Base-by-base conservation (phyloP, 495 filamentous ascomycete genomes). In the Xylaria intraflava region DNA sequence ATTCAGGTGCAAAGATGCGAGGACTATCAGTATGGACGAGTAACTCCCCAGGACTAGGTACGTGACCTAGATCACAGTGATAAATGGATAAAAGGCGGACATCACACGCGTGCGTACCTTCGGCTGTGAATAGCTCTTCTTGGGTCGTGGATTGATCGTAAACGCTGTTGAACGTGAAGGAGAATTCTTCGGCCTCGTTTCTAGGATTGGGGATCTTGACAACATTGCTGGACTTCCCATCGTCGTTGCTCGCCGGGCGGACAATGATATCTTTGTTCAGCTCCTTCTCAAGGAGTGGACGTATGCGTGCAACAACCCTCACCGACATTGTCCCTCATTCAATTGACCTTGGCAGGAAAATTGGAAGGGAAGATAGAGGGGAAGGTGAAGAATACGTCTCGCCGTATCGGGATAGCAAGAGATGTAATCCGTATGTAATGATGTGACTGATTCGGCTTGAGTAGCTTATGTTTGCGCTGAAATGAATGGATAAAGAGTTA, bases 161-260 rank as follows among this genome's bases (percentile, higher is more conserved):
- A 33, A 96, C 92, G 40, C 87, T 80, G 76, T 90, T 96, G 80
- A 97, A 98, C 26, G 91, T 83, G 64, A 97, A 98, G 20, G 87
- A 86, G 69, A 92, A 98, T 53, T 88, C 84, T 64, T 98, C 93
- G 6, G 79, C 75, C 55, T 87, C 87, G 56, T 96, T 96, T 73
- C 91, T 95, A 0, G 92, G 91, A 68, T 89, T 97, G 19, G 93
- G 93, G 62, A 98, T 95, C 57, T 88, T 85, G 57, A 98, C 83
- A 11, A 90, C 68, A 10, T 82, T 91, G 50, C 64, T 65, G 6
- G 73, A 67, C 57, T 67, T 78, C 9, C 81, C 79, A 31, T 86
- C 80, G 6, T 81, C 78, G 59, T 66, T 68, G 59, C 68, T 64
- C 64, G 80, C 73, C 0, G 85, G 80, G 17, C 74, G 80, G 45